Percentiles rank a stretch among this genome's conserved stretches.
These are phyloP conservation scores for Acer negundo DNA, from an alignment of 345 rosid genomes.

Conservation along the genomic window DNA sequence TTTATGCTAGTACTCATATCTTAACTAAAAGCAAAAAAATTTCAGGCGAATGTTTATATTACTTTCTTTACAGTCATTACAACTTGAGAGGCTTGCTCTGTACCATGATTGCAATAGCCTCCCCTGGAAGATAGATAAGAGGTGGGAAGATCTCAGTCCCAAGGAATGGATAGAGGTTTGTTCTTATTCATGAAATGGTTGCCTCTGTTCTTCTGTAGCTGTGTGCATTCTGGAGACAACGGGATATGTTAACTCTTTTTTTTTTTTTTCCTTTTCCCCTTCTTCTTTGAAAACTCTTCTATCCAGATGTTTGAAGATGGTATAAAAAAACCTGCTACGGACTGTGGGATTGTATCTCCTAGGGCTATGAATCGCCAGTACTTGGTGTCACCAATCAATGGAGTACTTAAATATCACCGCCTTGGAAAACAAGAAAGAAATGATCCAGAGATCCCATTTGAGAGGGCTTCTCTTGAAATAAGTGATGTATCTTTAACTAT, in stretches of 20 bases:
- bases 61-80: constrained; percentile 70
- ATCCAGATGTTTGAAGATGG: constrained; percentile 96
- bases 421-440: constrained; percentile 93
- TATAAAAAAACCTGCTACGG: constrained; percentile 61
- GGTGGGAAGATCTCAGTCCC: constrained; percentile 91
- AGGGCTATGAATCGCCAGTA: constrained; percentile 81
- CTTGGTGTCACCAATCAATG: constrained; percentile 90
- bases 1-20: constrained; percentile 12
- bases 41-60: constrained; percentile 26
- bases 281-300: constrained; percentile 8
- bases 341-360: constrained; percentile 47
- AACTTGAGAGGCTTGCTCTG: constrained; percentile 90
- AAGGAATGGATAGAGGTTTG: constrained; percentile 96
- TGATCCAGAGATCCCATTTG: constrained; percentile 91
- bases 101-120: constrained; percentile 86
- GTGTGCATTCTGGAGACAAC: background rate
- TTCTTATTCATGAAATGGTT: constrained; percentile 21
- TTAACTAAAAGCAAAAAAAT: background rate
- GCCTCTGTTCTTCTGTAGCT: constrained; percentile 4
- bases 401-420: constrained; percentile 89
- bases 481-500: constrained; percentile 81
- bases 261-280: background rate
- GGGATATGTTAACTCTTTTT: background rate
- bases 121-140: constrained; percentile 82
- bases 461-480: constrained; percentile 81